Base-by-base conservation (phyloP, 2,329 filamentous ascomycete genomes). In the Beauveria sp. region DNA sequence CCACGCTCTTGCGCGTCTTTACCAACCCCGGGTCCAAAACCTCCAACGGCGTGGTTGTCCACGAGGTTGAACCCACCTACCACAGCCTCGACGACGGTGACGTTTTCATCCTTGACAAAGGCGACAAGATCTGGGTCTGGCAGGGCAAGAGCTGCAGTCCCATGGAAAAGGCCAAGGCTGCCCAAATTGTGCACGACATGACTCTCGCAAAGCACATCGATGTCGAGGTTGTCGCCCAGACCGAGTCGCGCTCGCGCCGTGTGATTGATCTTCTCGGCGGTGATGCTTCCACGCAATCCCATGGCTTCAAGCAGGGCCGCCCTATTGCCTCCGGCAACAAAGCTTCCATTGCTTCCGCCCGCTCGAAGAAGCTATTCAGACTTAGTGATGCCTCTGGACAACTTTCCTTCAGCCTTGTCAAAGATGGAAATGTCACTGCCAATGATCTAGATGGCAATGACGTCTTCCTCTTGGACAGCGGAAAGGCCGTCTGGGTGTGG, bases 101-200 rank as follows among this genome's bases (percentile, higher is more conserved):
- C 67, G 86, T 88, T 2, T 89, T 88, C 65, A 76, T 89, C 16
- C 71, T 88, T 48, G 86, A 89, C 65, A 78, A 77, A 57, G 80
- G 80, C 26, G 76, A 82, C 55, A 87, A 88, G 74, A 85, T 89
- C 65, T 88, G 83, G 79, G 83, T 88, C 4, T 89, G 86, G 86
- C 86, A 89, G 73, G 86, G 86, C 55, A 79, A 78, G 66, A 78
- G 77, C 47, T 86, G 84, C 68, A 85, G 81, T 52, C 86, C 85
- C 0, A 87, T 88, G 83, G 86, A 89, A 68, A 88, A 87, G 74
- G 81, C 82, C 50, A 87, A 85, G 73, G 84, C 85, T 0, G 86
- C 86, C 0, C 84, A 87, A 69, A 84, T 88, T 2, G 85, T 88
- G 5, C 80, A 87, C 66, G 83, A 86, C 63, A 78, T 85, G 79